Base-by-base conservation (phyloP, 371 early-diverging fungal genomes). In the Circinella umbellata region DNA sequence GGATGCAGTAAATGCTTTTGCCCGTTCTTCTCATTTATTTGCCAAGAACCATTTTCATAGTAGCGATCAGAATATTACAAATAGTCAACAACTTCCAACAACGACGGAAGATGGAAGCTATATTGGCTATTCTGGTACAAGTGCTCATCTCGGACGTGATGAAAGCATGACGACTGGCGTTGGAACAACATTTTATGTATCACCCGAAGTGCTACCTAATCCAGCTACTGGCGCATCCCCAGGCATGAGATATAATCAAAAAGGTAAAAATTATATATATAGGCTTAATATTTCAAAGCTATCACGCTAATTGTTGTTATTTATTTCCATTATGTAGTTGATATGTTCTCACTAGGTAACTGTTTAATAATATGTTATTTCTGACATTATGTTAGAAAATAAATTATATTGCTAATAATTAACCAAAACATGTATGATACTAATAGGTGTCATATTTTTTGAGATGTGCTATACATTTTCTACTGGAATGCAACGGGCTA, bases 111-210 rank as follows among this genome's bases (percentile, higher is more conserved):
- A 71, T 57, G 76, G 70, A 0, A 80, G 81, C 34, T 76, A 86
- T 64, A 76, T 76, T 35, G 81, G 86, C 5, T 77, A 78, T 27
- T 77, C 81, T 18, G 89, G 84, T 14, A 80, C 81, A 11, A 83
- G 78, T 61, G 71, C 70, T 4, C 77, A 78, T 72, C 27, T 86
- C 68, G 71, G 75, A n/a, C 55, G 57, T 3, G 84, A 83, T 18
- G 84, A 81, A 69, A 84, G 84, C 47, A 78, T 95, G 86, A 94
- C 94, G 0, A 84, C 87, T 10, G 95, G 94, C 53, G 91, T 97
- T 27, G 98, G 98, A 9, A 98, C 98, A 0, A 92, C 96, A 0
- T 91, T 96, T 18, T 98, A 98, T 77, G 95, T 95, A 14, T 94
- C 96, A 14, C 97, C 97, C 0, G 97, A 95, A 70, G 89, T 94